Evolutionary conservation across 305 asterid species (phyloP).

Genomic region (Fraxinus paxiana): DNA sequence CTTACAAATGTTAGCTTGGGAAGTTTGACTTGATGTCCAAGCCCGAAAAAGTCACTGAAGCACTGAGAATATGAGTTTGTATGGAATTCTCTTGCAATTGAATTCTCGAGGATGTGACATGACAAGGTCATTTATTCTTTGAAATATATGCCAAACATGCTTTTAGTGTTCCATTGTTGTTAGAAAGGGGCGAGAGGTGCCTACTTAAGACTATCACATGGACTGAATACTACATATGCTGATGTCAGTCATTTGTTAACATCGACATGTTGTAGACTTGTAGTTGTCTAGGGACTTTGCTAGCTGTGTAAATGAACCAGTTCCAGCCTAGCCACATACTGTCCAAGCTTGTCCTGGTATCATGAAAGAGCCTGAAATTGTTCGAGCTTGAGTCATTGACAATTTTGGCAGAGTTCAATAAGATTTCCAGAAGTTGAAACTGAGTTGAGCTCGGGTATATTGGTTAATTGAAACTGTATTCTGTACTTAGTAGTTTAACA

Average conservation of each 20-base stretch:
- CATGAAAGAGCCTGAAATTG: not conserved
- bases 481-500: not conserved
- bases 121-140: not conserved
- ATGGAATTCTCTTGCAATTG: not conserved
- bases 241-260: not conserved
- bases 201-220: not conserved
- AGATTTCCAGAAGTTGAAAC: not conserved
- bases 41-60: not conserved
- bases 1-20: not conserved
- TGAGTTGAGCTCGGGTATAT: not conserved
- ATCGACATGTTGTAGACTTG: not conserved
- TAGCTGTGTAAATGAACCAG: not conserved
- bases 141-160: not conserved
- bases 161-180: not conserved
- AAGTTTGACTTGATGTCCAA: not conserved
- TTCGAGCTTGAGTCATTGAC: not conserved
- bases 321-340: not conserved
- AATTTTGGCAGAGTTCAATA: not conserved
- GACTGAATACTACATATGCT: not conserved
- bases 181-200: not conserved
- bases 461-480: not conserved
- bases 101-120: not conserved
- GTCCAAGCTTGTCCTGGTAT: not conserved
- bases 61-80: not conserved
- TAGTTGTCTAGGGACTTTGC: not conserved